A percentile compares a stretch with the other conserved stretches of the same genome.
These are phyloP conservation scores for Fusarium sp. DNA, from an alignment of 2,329 filamentous ascomycete genomes.

Conservation along the genomic window DNA sequence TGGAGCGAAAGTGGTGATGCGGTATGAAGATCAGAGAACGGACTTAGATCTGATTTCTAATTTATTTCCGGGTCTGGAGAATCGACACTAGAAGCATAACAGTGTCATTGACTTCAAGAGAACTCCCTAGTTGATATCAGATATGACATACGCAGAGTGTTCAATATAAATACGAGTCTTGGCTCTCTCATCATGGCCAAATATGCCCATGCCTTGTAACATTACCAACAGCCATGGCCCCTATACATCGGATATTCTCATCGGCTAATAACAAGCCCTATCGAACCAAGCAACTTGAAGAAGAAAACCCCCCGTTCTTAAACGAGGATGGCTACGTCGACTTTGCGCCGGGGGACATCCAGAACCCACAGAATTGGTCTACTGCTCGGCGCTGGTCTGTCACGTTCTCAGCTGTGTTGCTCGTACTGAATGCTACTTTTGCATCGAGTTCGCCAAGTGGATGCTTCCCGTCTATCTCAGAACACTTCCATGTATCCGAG, in stretches of 20 bases:
- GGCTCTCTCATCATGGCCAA: background rate
- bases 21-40: conserved; percentile 12
- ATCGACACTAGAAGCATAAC: background rate
- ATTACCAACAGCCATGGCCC: conserved; percentile 6
- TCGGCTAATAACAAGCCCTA: conserved; percentile 22
- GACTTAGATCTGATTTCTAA: conserved; percentile 15
- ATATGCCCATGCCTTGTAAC: background rate
- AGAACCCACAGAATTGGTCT: conserved; percentile 18
- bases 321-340: conserved; percentile 22
- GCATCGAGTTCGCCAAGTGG: conserved; percentile 23
- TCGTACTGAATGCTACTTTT: conserved; percentile 23
- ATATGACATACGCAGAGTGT: background rate
- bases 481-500: conserved; percentile 20
- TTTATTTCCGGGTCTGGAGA: background rate
- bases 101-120: conserved; percentile 10
- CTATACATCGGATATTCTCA: conserved; percentile 24
- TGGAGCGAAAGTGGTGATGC: conserved; percentile 15
- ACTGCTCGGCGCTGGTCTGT: conserved; percentile 1
- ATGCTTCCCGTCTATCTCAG: conserved; percentile 15
- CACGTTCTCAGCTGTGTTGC: conserved; percentile 14
- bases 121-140: background rate
- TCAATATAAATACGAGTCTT: background rate
- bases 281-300: conserved; percentile 11
- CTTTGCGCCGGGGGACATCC: conserved; percentile 5
- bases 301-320: conserved; percentile 14